Evolutionary conservation across 768 basidiomycete genomes (phyloP).

Genomic region (Mycena maculata): DNA sequence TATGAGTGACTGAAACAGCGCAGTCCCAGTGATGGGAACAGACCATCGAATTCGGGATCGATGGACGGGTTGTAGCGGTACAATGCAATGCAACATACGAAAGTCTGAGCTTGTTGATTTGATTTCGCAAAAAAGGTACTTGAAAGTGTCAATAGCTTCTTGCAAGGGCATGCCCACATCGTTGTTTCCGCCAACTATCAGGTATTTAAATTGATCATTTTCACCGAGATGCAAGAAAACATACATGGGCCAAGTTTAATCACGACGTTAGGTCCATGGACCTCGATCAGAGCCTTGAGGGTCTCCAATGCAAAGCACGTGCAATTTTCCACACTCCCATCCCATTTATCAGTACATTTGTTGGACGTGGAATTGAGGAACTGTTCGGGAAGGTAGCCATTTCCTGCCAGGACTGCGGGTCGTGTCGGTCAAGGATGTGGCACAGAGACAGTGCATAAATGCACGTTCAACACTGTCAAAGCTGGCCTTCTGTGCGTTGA

Average conservation of each 20-base stretch:
- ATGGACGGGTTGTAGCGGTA: background rate
- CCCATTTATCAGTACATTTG: constrained; percentile 52
- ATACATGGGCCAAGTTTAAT: constrained; percentile 46
- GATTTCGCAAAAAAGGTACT: constrained; percentile 32
- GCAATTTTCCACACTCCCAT: constrained; percentile 55
- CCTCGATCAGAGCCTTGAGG: constrained; percentile 42
- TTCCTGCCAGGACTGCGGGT: constrained; percentile 38
- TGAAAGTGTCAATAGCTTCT: constrained; percentile 38
- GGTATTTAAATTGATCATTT: too few relatives aligned
- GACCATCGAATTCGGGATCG: constrained; percentile 49
- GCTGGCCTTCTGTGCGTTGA: constrained; percentile 41
- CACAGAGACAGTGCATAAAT: background rate
- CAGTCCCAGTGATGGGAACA: constrained; percentile 5
- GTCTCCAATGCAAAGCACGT: constrained; percentile 50
- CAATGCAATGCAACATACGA: constrained; percentile 49
- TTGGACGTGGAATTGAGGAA: constrained; percentile 48
- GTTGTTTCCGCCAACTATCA: constrained; percentile 2
- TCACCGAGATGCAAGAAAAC: background rate
- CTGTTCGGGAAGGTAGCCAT: constrained; percentile 49
- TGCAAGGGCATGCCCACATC: constrained; percentile 36
- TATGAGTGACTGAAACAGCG: background rate
- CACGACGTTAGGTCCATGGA: constrained; percentile 46
- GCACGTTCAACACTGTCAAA: constrained; percentile 22
- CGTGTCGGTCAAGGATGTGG: too few relatives aligned
- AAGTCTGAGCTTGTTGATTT: constrained; percentile 27